phyloP scores from a whole-genome alignment of 2,329 filamentous ascomycete species.

The Sphaerostilbella broomeana region DNA sequence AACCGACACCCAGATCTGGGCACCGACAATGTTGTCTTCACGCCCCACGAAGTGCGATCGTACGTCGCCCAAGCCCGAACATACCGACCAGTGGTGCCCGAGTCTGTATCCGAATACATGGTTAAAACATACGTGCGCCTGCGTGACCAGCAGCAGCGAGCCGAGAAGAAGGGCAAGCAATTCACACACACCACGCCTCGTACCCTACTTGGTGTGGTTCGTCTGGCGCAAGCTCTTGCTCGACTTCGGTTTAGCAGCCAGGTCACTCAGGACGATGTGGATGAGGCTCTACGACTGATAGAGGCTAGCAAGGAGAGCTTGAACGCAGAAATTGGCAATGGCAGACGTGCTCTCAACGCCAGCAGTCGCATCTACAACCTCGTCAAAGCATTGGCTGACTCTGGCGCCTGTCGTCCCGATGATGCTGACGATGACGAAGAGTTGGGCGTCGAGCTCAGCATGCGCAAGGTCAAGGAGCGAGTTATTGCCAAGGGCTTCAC shows the following conservation, averaged over 20 bases:
- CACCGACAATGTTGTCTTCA: conserved; percentile 64
- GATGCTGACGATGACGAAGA: conserved; percentile 50
- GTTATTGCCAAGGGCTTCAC: conserved; percentile 97
- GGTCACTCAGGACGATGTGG: conserved; percentile 87
- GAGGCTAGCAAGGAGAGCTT: conserved; percentile 92
- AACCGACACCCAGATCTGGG: conserved; percentile 77
- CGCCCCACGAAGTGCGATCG: conserved; percentile 86
- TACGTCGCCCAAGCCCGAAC: conserved; percentile 91
- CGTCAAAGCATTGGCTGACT: conserved; percentile 80
- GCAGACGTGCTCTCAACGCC: conserved; percentile 65
- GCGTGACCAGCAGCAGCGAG: conserved; percentile 83
- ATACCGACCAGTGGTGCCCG: conserved; percentile 80
- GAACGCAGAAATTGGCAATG: conserved; percentile 59
- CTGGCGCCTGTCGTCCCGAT: conserved; percentile 76
- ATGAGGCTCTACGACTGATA: conserved; percentile 84
- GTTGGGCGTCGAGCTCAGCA: conserved; percentile 63
- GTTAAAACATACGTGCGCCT: conserved; percentile 94
- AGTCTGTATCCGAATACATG: conserved; percentile 87
- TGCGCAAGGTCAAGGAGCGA: conserved; percentile 82
- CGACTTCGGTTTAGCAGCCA: conserved; percentile 80
- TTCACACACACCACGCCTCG: conserved; percentile 92
- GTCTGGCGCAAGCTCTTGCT: conserved; percentile 88
- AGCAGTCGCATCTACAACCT: conserved; percentile 92
- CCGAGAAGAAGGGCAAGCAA: conserved; percentile 84
- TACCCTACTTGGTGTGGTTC: conserved; percentile 86